Evolutionary conservation across 495 filamentous ascomycete genomes (phyloP).

Genomic region (Haplographium delicatum): DNA sequence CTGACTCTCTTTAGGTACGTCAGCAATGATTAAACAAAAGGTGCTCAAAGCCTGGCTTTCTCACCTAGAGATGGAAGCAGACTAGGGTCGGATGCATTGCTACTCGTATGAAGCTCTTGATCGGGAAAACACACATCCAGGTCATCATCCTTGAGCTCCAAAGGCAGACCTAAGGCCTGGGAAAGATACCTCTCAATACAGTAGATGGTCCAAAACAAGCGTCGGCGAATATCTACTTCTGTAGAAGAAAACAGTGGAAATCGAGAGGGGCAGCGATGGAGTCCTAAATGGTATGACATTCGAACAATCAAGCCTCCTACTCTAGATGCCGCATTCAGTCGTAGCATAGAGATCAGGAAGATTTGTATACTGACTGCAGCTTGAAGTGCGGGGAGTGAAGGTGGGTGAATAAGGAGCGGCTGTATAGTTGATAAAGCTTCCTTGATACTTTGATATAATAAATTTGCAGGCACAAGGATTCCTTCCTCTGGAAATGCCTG

Average conservation of each 20-base stretch:
- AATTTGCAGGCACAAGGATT: slow-evolving; percentile 26
- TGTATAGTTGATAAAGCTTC: slow-evolving; percentile 33
- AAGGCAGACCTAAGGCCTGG: slow-evolving; percentile 44
- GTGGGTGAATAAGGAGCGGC: slow-evolving; percentile 31
- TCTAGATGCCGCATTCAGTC: slow-evolving; percentile 43
- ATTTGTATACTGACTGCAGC: slow-evolving; percentile 40
- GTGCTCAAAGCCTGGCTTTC: too few species aligned
- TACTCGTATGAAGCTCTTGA: slow-evolving; percentile 29
- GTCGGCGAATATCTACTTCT: slow-evolving; percentile 36
- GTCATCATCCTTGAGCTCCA: slow-evolving; percentile 46
- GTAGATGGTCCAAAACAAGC: slow-evolving; percentile 48
- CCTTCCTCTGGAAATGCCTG: background rate
- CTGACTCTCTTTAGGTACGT: too few species aligned
- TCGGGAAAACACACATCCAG: slow-evolving; percentile 47
- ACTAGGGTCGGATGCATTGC: too few species aligned
- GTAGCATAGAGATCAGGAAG: slow-evolving; percentile 41
- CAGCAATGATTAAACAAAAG: too few species aligned
- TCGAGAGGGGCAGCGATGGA: slow-evolving; percentile 44
- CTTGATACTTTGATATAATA: slow-evolving; percentile 35
- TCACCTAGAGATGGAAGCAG: too few species aligned
- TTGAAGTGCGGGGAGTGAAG: slow-evolving; percentile 37
- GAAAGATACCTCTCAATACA: slow-evolving; percentile 44
- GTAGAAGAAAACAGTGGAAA: slow-evolving; percentile 35
- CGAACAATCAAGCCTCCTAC: slow-evolving; percentile 42
- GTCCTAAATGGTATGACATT: slow-evolving; percentile 41